Evolutionary conservation across 257 asterid genomes (phyloP).

Genomic region (Agastache rugosa): DNA sequence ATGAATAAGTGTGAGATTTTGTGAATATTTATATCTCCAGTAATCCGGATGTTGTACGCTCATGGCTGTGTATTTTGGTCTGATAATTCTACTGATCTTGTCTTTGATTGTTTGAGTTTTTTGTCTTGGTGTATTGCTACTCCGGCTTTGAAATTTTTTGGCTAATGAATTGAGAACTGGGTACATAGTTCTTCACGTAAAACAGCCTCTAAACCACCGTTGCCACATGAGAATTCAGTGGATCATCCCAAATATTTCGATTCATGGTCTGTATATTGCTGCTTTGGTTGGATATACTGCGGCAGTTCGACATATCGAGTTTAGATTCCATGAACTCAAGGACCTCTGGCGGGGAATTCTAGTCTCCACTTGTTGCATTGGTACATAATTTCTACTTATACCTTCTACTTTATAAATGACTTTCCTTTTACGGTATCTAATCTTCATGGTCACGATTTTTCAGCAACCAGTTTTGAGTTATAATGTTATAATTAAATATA

Average conservation of each 20-base stretch:
- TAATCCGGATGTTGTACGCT: too few species aligned
- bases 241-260: conserved; percentile 65
- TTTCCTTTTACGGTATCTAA: not conserved
- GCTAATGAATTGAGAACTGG: conserved; percentile 28
- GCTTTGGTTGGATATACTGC: conserved; percentile 72
- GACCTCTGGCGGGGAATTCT: conserved; percentile 88
- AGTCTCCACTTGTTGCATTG: conserved; percentile 67
- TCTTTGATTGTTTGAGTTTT: not conserved
- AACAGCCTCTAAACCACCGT: conserved; percentile 70
- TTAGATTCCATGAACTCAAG: conserved; percentile 85
- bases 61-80: not conserved
- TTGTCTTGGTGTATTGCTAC: conserved; percentile 2
- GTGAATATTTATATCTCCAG: not conserved
- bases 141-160: conserved; percentile 8
- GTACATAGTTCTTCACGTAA: conserved; percentile 64
- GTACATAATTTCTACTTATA: conserved; percentile 43
- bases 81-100: conserved; percentile 5
- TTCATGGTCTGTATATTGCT: conserved; percentile 71
- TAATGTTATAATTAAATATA: too few species aligned
- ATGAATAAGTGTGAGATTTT: not conserved
- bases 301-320: conserved; percentile 78
- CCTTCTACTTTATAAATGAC: not conserved
- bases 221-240: conserved; percentile 80
- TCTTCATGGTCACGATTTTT: not conserved
- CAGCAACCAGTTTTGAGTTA: too few species aligned